These are phyloP conservation scores for Fusarium drepaniforme DNA, from an alignment of 2,329 filamentous ascomycete species.

Conservation along the genomic window DNA sequence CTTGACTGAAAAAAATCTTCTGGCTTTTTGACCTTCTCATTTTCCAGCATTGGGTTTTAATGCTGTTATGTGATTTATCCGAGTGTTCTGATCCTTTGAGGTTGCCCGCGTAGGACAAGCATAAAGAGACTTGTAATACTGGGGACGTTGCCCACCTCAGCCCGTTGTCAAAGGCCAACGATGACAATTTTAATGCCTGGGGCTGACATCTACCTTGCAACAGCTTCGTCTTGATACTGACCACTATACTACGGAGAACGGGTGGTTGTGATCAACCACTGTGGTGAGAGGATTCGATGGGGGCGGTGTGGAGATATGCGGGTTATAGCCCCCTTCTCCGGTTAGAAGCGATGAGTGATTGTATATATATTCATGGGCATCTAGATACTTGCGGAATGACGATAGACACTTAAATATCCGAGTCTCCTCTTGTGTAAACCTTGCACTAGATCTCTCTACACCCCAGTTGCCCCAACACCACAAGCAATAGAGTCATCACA, in stretches of 20 bases:
- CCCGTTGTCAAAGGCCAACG: too few species aligned
- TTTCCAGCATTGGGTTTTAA: too few species aligned
- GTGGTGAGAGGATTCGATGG: background rate
- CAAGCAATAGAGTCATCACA: conserved; percentile 32
- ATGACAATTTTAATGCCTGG: too few species aligned
- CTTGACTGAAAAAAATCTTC: too few species aligned
- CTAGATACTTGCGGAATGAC: background rate
- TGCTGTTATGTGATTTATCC: too few species aligned
- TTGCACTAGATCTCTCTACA: background rate
- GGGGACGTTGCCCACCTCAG: too few species aligned
- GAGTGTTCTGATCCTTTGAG: too few species aligned
- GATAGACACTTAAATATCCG: background rate
- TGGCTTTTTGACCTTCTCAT: too few species aligned
- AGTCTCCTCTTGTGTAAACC: background rate
- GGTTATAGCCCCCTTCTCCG: background rate
- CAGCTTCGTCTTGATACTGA: background rate
- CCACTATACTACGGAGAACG: background rate
- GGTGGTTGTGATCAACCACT: background rate
- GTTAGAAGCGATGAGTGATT: background rate
- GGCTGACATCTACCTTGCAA: too few species aligned
- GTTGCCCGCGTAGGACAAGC: too few species aligned
- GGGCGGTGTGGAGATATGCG: background rate
- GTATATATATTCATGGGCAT: background rate
- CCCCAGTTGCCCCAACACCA: background rate
- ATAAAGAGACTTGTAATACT: too few species aligned